Conservation (phyloP, 2,329 filamentous ascomycete genomes). For the Aspergillus hortae region DNA sequence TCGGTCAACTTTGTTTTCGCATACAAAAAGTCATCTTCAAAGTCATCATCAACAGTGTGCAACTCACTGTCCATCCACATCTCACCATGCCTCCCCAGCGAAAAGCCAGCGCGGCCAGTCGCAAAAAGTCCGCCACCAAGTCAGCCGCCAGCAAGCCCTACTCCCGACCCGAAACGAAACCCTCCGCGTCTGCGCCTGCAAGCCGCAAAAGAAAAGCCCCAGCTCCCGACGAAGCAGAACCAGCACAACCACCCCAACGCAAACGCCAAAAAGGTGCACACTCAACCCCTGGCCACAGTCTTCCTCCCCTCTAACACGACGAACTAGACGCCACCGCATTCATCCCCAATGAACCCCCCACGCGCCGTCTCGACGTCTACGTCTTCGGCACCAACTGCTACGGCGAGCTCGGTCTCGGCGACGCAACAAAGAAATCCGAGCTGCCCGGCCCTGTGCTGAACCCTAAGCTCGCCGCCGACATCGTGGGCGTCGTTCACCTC, state of each 20-base stretch:
- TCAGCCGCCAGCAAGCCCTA: not conserved
- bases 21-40: not conserved
- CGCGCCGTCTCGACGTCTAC: slow-evolving; percentile 64
- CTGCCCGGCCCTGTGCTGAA: slow-evolving; percentile 71
- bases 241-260: slow-evolving; percentile 2
- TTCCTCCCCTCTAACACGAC: not conserved
- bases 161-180: not conserved
- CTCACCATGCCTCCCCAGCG: not conserved
- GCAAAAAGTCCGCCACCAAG: not conserved
- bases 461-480: slow-evolving; percentile 52
- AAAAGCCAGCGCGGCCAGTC: not conserved
- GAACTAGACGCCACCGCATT: not conserved
- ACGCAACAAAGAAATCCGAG: slow-evolving; percentile 58
- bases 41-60: no score
- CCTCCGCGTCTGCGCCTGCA: not conserved
- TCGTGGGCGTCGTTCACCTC: slow-evolving; percentile 53
- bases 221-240: not conserved
- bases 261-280: slow-evolving; percentile 9
- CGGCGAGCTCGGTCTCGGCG: slow-evolving; percentile 75
- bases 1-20: not conserved
- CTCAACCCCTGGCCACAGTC: not conserved
- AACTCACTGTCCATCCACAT: not conserved
- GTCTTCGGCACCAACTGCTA: slow-evolving; percentile 74
- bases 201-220: slow-evolving; percentile 8
- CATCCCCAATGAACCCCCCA: slow-evolving; percentile 41